A percentile compares a stretch with the other conserved stretches of the same genome.
Evolutionary conservation across 805 yeast species (phyloP).

Genomic region (Debaryomyces castellii): DNA sequence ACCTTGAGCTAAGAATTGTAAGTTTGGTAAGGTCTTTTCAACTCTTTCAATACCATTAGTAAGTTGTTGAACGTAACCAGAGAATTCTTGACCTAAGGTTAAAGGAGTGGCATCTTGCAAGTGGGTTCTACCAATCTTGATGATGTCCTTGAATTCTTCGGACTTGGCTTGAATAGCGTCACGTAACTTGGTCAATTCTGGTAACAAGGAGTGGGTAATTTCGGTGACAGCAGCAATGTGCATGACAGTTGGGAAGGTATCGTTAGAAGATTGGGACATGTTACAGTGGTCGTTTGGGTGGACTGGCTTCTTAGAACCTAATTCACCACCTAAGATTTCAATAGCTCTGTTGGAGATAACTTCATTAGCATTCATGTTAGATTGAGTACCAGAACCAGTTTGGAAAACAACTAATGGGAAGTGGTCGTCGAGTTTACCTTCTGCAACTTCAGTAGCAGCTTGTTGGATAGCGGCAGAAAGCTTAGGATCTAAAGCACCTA

Average conservation of each 20-base stretch:
- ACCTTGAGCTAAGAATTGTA: slow-evolving; percentile 92
- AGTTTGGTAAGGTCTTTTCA: slow-evolving; percentile 70
- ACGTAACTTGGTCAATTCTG: slow-evolving; percentile 75
- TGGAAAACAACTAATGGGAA: slow-evolving; percentile 98
- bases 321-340: slow-evolving; percentile 87
- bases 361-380: slow-evolving; percentile 99
- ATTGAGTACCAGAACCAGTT: slow-evolving; percentile 98
- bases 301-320: slow-evolving; percentile 91
- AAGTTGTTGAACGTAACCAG: slow-evolving; percentile 93
- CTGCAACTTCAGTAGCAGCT: slow-evolving; percentile 94
- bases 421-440: slow-evolving; percentile 88
- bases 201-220: slow-evolving; percentile 71
- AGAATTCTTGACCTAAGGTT: slow-evolving; percentile 96
- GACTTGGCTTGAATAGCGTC: slow-evolving; percentile 76
- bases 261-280: slow-evolving; percentile 98
- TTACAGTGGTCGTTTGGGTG: slow-evolving; percentile 99
- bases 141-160: slow-evolving; percentile 82
- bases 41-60: slow-evolving; percentile 88
- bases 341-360: slow-evolving; percentile 98
- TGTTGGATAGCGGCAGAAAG: slow-evolving; percentile 80
- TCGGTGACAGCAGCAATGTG: slow-evolving; percentile 97
- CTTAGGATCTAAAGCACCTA: slow-evolving; percentile 82
- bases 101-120: slow-evolving; percentile 98
- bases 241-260: slow-evolving; percentile 99
- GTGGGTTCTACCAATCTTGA: slow-evolving; percentile 98